Conservation (phyloP, 495 filamentous ascomycete species). For the Penicillium cosmopolitanum region DNA sequence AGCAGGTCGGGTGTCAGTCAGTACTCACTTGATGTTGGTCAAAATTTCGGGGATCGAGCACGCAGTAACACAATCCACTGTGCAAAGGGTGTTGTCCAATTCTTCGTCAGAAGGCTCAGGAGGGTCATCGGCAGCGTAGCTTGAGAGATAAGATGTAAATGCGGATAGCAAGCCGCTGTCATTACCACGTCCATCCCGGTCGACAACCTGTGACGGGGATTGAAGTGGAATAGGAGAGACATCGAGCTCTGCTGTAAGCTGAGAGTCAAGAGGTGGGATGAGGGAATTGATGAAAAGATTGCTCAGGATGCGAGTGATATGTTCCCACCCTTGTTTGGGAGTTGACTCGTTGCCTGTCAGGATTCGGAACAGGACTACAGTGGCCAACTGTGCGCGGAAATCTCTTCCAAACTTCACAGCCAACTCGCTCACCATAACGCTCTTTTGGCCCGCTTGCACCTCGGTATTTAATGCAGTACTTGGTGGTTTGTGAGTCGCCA, state of each 20-base stretch:
- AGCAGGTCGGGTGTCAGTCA: not conserved
- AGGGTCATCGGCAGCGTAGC: slow-evolving; percentile 96
- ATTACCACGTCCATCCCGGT: slow-evolving; percentile 72
- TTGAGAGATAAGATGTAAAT: slow-evolving; percentile 95
- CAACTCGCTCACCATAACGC: slow-evolving; percentile 98
- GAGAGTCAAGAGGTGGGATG: slow-evolving; percentile 80
- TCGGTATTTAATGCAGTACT: slow-evolving; percentile 94
- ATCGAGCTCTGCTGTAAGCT: slow-evolving; percentile 69
- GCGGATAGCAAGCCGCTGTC: slow-evolving; percentile 90
- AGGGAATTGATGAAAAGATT: slow-evolving; percentile 97
- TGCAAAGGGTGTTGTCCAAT: slow-evolving; percentile 90
- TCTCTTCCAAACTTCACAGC: slow-evolving; percentile 96
- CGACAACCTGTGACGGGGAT: slow-evolving; percentile 89
- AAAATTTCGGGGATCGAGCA: slow-evolving; percentile 86
- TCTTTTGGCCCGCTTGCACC: slow-evolving; percentile 87
- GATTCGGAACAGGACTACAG: slow-evolving; percentile 90
- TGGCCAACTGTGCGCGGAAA: slow-evolving; percentile 89
- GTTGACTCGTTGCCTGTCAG: slow-evolving; percentile 79
- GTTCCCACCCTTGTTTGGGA: slow-evolving; percentile 78
- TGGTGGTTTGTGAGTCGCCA: slow-evolving; percentile 72
- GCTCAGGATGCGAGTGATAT: slow-evolving; percentile 87
- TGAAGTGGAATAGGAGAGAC: slow-evolving; percentile 87
- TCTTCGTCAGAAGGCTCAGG: slow-evolving; percentile 98
- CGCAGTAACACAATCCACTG: slow-evolving; percentile 90
- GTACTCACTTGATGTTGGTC: slow-evolving; percentile 76